phyloP scores from a whole-genome alignment of 202 grass and related monocot genomes.

The Hordeum pubiflorum region DNA sequence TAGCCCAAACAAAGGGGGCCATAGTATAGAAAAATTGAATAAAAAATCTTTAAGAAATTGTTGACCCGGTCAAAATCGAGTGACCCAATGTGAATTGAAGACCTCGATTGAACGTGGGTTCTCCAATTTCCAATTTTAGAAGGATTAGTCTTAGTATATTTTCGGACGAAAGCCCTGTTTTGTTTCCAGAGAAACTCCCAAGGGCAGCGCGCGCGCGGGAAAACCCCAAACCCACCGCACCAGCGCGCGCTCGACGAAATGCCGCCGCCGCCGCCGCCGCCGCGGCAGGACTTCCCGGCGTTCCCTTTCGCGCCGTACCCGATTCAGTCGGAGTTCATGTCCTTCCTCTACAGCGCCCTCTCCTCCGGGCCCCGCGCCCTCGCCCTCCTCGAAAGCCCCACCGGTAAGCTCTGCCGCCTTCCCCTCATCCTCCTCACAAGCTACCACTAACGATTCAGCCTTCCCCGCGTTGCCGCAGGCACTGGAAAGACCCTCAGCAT shows the following conservation, averaged over 20 bases:
- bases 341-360: constrained; percentile 70
- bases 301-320: constrained; percentile 84
- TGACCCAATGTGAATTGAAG: no score
- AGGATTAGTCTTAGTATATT: no score
- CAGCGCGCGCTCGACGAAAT: constrained; percentile 13
- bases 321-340: constrained; percentile 89
- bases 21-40: no score
- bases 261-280: neutral
- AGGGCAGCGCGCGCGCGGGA: neutral
- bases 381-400: constrained; percentile 90
- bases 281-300: constrained; percentile 58
- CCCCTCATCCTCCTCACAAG: neutral
- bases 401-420: constrained; percentile 31
- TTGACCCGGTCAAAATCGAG: no score
- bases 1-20: no score
- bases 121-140: no score
- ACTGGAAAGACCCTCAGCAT: constrained; percentile 94
- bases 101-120: no score
- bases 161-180: no score
- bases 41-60: no score
- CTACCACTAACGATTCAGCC: neutral
- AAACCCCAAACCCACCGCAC: neutral
- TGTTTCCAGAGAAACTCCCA: neutral
- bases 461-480: constrained; percentile 28
- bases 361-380: constrained; percentile 47